A percentile compares a stretch with the other conserved stretches of the same genome.
Conservation (phyloP, 306 rosid species). For the Quercus variabilis region DNA sequence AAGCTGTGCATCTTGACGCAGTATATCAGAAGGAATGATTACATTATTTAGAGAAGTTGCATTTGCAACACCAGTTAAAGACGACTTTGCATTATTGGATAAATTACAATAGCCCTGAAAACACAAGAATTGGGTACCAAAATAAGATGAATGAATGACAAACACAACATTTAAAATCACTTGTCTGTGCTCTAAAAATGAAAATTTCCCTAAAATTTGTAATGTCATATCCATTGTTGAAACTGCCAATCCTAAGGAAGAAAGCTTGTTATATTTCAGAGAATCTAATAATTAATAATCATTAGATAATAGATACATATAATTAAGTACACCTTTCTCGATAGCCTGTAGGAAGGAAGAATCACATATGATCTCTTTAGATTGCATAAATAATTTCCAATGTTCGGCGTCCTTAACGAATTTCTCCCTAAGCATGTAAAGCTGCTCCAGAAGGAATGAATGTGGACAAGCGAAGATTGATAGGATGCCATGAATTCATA, state of each 20-base stretch:
- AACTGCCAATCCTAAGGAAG: not conserved
- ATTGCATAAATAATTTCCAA: slow-evolving; percentile 1
- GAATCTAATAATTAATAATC: not conserved
- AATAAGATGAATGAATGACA: not conserved
- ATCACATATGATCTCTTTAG: slow-evolving; percentile 16
- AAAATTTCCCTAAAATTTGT: not conserved
- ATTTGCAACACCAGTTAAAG: slow-evolving; percentile 30
- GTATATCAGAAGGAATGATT: slow-evolving; percentile 23
- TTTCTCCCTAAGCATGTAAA: slow-evolving; percentile 18
- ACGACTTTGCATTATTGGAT: slow-evolving; percentile 22
- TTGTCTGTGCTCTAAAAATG: not conserved
- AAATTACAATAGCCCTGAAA: slow-evolving; percentile 55
- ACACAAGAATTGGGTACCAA: not conserved
- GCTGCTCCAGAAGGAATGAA: slow-evolving; percentile 33
- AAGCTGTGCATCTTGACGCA: slow-evolving; percentile 20
- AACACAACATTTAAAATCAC: not conserved
- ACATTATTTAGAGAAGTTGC: slow-evolving; percentile 24
- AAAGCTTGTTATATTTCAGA: not conserved
- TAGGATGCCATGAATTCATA: slow-evolving; percentile 46
- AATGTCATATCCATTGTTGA: not conserved
- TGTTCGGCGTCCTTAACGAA: slow-evolving; percentile 11
- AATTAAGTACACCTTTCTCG: slow-evolving; percentile 29
- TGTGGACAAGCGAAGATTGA: slow-evolving; percentile 27
- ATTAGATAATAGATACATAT: not conserved
- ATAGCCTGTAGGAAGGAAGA: slow-evolving; percentile 17